Conservation (phyloP, 805 yeast species). For the Candida sithepensis region DNA sequence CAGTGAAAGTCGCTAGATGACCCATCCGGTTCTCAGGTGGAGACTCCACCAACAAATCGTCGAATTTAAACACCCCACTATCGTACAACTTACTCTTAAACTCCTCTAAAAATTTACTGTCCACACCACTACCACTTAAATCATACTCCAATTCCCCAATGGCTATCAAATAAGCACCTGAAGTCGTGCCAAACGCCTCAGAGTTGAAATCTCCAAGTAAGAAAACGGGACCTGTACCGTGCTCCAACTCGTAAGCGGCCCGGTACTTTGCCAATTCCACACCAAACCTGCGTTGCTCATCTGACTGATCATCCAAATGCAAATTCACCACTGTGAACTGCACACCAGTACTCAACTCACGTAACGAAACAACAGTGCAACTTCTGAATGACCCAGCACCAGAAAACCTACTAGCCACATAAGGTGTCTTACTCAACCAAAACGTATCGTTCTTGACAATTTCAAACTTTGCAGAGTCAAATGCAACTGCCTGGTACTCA, state of each 20-base stretch:
- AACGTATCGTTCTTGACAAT: constrained; percentile 39
- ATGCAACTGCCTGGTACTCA: constrained; percentile 49
- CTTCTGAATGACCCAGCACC: constrained; percentile 40
- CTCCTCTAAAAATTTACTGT: constrained; percentile 19
- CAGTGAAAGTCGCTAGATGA: constrained; percentile 37
- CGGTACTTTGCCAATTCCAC: constrained; percentile 38
- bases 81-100: constrained; percentile 13
- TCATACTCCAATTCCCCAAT: constrained; percentile 20
- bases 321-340: constrained; percentile 40
- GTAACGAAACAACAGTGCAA: constrained; percentile 36
- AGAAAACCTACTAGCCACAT: constrained; percentile 41
- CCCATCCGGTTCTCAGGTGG: constrained; percentile 30
- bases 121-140: constrained; percentile 4
- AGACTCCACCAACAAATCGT: constrained; percentile 26
- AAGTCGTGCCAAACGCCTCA: constrained; percentile 37
- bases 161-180: constrained; percentile 30
- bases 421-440: constrained; percentile 56
- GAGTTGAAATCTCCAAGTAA: constrained; percentile 61
- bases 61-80: constrained; percentile 20
- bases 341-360: constrained; percentile 30
- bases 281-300: constrained; percentile 41
- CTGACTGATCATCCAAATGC: constrained; percentile 49
- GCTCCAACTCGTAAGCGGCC: constrained; percentile 35
- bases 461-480: constrained; percentile 35
- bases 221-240: constrained; percentile 32